Percentiles rank a stretch among this genome's conserved stretches.
These are phyloP conservation scores for Tetradesmus obliquus DNA, from an alignment of 139 green algal genomes.

Conservation along the genomic window DNA sequence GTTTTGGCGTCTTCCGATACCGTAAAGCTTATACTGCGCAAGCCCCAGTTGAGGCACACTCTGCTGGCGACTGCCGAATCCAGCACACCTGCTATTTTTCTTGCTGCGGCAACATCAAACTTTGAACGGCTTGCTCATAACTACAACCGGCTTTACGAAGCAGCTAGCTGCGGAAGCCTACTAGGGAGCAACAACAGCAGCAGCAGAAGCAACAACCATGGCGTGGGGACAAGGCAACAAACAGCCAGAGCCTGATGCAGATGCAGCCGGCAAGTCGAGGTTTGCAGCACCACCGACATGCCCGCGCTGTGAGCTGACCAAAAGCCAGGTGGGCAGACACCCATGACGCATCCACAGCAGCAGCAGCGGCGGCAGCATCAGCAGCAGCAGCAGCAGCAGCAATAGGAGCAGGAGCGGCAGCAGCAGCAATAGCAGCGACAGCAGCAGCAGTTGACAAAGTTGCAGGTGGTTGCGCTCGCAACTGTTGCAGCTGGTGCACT, in stretches of 20 bases:
- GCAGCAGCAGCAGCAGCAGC: background rate
- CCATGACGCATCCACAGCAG: no score
- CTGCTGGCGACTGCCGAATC: background rate
- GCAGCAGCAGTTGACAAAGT: background rate
- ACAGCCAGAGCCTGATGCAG: slow-evolving; percentile 37
- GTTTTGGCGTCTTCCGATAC: background rate
- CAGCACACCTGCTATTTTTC: no score
- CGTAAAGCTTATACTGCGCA: background rate
- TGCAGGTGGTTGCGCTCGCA: background rate
- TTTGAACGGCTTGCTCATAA: background rate
- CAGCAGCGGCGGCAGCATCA: background rate
- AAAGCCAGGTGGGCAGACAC: slow-evolving; percentile 34
- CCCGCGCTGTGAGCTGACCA: slow-evolving; percentile 60
- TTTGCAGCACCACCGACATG: slow-evolving; percentile 57
- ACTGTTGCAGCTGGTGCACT: background rate
- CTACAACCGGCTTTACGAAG: background rate
- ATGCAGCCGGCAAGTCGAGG: slow-evolving; percentile 13
- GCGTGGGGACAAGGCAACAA: slow-evolving; percentile 4
- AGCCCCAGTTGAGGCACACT: background rate
- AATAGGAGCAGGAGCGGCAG: background rate
- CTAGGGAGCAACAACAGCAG: background rate
- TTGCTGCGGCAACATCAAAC: background rate
- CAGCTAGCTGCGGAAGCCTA: background rate
- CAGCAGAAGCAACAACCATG: slow-evolving; percentile 1
- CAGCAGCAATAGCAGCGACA: no score